phyloP scores from a whole-genome alignment of 176 grass and related monocot genomes.

The Aegilops umbellulata region DNA sequence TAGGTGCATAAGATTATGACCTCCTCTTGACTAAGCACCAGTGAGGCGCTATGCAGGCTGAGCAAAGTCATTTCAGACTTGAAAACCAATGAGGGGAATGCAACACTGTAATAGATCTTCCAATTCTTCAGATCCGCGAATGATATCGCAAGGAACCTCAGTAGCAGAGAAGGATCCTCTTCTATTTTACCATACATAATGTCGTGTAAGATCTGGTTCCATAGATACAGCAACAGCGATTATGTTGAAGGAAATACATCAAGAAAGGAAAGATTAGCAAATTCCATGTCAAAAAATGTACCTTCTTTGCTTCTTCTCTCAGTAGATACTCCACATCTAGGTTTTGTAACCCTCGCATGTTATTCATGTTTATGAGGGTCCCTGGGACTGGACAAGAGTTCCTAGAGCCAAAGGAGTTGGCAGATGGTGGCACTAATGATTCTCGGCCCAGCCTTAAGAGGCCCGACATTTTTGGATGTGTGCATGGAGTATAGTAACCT shows the following conservation, averaged over 20 bases:
- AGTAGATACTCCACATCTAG: conserved; percentile 54
- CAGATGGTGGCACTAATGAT: conserved; percentile 34
- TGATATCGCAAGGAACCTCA: conserved; percentile 85
- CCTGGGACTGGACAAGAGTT: conserved; percentile 74
- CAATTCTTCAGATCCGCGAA: conserved; percentile 98
- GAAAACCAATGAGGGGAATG: conserved; percentile 79
- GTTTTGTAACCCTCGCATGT: conserved; percentile 54
- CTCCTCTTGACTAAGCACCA: conserved; percentile 60
- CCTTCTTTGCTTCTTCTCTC: conserved; percentile 69
- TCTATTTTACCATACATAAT: conserved; percentile 73
- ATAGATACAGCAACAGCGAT: neutral
- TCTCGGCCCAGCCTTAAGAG: conserved; percentile 40
- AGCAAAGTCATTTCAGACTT: conserved; percentile 64
- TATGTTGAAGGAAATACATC: neutral
- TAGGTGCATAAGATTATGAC: conserved; percentile 27
- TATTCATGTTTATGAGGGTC: conserved; percentile 89
- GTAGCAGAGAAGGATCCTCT: conserved; percentile 59
- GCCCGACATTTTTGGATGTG: conserved; percentile 20
- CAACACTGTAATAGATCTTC: conserved; percentile 69
- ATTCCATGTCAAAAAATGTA: conserved; percentile 23
- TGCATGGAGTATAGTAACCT: conserved; percentile 75
- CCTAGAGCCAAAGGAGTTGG: conserved; percentile 29
- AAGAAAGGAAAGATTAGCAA: neutral
- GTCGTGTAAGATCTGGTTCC: conserved; percentile 64
- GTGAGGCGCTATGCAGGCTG: conserved; percentile 38